phyloP scores from a whole-genome alignment of 441 rosid species.

The Populus trichocarpa region DNA sequence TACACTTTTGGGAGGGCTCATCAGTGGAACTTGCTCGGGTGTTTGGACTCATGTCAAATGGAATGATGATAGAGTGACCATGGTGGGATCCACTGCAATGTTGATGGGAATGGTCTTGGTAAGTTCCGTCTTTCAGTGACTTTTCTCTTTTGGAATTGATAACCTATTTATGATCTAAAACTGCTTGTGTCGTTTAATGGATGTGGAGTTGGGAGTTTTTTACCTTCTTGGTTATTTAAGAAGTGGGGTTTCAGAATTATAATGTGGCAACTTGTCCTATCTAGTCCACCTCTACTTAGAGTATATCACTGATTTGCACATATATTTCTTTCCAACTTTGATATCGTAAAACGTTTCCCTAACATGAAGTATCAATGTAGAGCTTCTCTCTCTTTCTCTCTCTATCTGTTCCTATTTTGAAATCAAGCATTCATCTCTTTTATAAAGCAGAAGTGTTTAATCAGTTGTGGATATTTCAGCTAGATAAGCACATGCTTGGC shows the following conservation, averaged over 20 bases:
- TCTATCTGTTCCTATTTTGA: background rate
- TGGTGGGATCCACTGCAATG: conserved; percentile 93
- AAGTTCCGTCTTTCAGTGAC: conserved; percentile 21
- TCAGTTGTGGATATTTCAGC: background rate
- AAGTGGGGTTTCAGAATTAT: background rate
- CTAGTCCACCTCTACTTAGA: background rate
- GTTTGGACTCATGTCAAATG: conserved; percentile 74
- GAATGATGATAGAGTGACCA: conserved; percentile 58
- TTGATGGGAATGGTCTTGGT: conserved; percentile 97
- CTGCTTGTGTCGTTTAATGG: background rate
- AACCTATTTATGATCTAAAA: background rate
- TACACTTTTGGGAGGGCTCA: conserved; percentile 82
- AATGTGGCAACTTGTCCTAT: background rate
- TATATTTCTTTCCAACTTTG: background rate
- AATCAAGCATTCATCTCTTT: background rate
- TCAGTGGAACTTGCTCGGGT: conserved; percentile 81
- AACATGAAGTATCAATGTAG: background rate
- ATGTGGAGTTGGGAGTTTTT: background rate
- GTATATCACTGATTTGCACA: background rate
- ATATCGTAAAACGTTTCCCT: background rate
- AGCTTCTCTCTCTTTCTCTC: background rate
- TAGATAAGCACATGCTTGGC: background rate
- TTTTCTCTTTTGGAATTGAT: conserved; percentile 3
- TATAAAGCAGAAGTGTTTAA: background rate
- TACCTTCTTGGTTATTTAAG: background rate